Conservation (phyloP, 1,139 yeast species). For the Suhomyces guaymorum region DNA sequence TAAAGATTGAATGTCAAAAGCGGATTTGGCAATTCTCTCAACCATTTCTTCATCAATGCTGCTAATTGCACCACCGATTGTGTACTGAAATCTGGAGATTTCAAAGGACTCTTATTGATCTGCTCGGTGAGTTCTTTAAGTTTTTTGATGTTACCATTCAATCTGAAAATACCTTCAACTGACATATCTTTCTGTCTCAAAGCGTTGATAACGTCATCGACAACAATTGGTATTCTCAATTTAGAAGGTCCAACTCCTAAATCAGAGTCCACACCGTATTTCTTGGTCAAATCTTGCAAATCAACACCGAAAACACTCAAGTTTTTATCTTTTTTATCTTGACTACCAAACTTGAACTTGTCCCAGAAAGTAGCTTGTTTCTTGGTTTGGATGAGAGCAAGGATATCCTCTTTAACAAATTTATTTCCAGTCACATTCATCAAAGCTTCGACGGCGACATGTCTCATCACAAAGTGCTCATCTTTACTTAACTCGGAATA, state of each 20-base stretch:
- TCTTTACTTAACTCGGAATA: constrained; percentile 69
- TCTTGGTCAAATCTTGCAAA: constrained; percentile 65
- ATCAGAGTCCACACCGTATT: constrained; percentile 83
- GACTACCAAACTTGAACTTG: constrained; percentile 49
- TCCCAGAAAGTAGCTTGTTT: constrained; percentile 76
- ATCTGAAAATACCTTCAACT: constrained; percentile 93
- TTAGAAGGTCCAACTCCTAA: constrained; percentile 84
- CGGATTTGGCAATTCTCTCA: constrained; percentile 92
- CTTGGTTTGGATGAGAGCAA: constrained; percentile 55
- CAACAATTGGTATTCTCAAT: constrained; percentile 77
- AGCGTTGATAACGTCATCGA: constrained; percentile 83
- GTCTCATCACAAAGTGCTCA: constrained; percentile 66
- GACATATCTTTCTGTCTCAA: constrained; percentile 93
- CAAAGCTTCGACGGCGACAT: constrained; percentile 67
- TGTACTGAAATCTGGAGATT: constrained; percentile 67
- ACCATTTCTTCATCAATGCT: constrained; percentile 86
- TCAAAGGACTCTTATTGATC: constrained; percentile 74
- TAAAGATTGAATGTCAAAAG: constrained; percentile 75
- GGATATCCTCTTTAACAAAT: constrained; percentile 52
- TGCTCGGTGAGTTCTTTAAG: constrained; percentile 72
- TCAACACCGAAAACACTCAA: constrained; percentile 75
- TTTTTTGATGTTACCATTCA: constrained; percentile 91
- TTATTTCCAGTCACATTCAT: constrained; percentile 38
- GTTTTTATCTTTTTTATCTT: constrained; percentile 29
- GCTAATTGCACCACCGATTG: constrained; percentile 94